Conservation (phyloP, 108 stramenopile species). For the Cylindrotheca fusiformis region DNA sequence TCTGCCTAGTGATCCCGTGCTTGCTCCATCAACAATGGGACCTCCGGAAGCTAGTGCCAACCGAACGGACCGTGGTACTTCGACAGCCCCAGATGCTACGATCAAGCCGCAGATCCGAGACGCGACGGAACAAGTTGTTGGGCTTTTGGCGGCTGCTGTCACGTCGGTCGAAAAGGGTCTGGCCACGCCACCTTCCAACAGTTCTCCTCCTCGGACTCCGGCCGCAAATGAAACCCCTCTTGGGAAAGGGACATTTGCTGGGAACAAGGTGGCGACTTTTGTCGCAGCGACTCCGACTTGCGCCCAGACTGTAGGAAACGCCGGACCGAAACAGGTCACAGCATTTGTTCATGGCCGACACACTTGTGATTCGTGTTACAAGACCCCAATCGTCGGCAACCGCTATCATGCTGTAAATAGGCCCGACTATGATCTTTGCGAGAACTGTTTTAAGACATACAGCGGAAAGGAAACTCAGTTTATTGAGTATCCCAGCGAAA, state of each 20-base stretch:
- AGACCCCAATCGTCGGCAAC: conserved; percentile 78
- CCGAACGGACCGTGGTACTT: conserved; percentile 11
- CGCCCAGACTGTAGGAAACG: not conserved
- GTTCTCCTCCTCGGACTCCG: not conserved
- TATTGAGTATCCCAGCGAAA: not conserved
- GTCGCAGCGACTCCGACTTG: conserved; percentile 4
- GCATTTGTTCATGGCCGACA: conserved; percentile 81
- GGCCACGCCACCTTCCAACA: not conserved
- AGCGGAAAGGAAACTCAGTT: conserved; percentile 73
- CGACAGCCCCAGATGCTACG: conserved; percentile 1
- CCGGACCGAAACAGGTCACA: conserved; percentile 12
- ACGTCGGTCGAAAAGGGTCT: conserved; percentile 1
- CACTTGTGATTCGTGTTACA: conserved; percentile 83
- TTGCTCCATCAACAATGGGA: not conserved
- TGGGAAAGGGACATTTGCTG: not conserved
- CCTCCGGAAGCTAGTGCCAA: not conserved
- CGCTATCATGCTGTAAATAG: conserved; percentile 78
- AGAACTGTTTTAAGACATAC: conserved; percentile 59
- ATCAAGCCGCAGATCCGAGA: not conserved
- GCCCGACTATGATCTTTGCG: conserved; percentile 85
- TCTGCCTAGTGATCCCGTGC: not conserved
- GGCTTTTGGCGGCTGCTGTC: not conserved
- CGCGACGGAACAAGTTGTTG: not conserved
- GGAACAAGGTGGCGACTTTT: not conserved
- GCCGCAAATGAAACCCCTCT: not conserved